Base-by-base conservation (phyloP, 2,329 filamentous ascomycete genomes). In the Falciphora oryzae region DNA sequence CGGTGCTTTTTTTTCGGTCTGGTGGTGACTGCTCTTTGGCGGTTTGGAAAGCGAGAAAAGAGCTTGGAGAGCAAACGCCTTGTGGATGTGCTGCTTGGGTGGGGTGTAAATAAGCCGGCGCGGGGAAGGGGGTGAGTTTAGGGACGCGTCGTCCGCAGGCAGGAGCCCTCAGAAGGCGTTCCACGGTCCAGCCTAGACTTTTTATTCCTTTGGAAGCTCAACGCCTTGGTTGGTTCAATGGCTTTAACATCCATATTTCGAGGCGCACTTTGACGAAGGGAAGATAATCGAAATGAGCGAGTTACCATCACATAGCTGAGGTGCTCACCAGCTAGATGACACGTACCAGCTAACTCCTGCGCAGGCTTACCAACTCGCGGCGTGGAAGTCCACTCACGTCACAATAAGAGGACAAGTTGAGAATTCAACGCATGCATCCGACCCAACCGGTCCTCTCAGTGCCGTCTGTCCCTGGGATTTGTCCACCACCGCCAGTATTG, bases 91-190 rank as follows among this genome's bases (percentile, higher is more conserved):
- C 8, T 53, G 22, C 44, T 35, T 27, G 22, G 53, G 29, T 59
- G 62, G 62, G 62, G 62, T 63, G 62, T 10, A 27, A 59, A 35
- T 50, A 59, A n/a, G 28, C n/a, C 16, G 58, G 58, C 62, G 62
- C 62, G 62, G 62, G 62, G 62, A 63, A 63, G 62, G 62, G 61
- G 57, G 35, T 35, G 57, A 16, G 44, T 63, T 44, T 62, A 53
- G 18, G 7, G 18, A 60, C 58, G 58, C 58, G 58, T 60, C 58
- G 58, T 25, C 13, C 22, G 18, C 44, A 53, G 22, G 22, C 22
- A n/a, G 44, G 44, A 53, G 18, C 8, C 44, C 16, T 6, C 2
- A n/a, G 22, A n/a, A 53, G 2, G 22, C 18, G 44, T 22, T 53
- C 44, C 8, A 14, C 32, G 6, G 22, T 3, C 44, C 44, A 53